These are phyloP conservation scores for Theileria parva DNA, from an alignment of 169 alveolate species.

Conservation along the genomic window DNA sequence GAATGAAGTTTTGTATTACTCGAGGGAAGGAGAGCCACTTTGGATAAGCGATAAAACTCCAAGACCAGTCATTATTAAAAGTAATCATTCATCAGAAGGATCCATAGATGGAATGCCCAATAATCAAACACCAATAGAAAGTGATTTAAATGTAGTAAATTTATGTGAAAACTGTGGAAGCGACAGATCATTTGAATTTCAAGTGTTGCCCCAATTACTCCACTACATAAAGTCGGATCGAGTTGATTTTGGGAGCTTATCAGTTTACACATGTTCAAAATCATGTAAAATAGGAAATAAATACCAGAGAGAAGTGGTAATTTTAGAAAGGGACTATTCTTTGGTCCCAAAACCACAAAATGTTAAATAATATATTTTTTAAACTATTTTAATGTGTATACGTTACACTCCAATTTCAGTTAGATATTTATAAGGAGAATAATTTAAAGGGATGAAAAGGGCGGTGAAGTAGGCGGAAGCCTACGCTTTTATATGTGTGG, in stretches of 20 bases:
- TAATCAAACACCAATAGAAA: neutral
- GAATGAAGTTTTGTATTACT: constrained; percentile 58
- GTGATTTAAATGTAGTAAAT: neutral
- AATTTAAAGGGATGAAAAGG: neutral
- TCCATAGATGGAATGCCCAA: neutral
- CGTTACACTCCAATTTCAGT: neutral
- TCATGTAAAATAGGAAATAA: constrained; percentile 50
- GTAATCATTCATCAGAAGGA: neutral
- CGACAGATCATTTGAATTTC: constrained; percentile 63
- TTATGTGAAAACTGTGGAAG: constrained; percentile 54
- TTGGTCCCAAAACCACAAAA: constrained; percentile 22
- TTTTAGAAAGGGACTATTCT: constrained; percentile 54
- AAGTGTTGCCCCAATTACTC: constrained; percentile 64
- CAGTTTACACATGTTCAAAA: constrained; percentile 64
- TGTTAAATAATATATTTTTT: constrained; percentile 1
- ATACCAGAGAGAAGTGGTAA: constrained; percentile 51
- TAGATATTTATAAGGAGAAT: neutral
- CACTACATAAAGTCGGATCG: constrained; percentile 26
- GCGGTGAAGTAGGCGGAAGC: neutral
- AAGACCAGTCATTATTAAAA: constrained; percentile 9
- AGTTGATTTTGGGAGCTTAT: constrained; percentile 55
- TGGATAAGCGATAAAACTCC: constrained; percentile 59
- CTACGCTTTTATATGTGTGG: constrained; percentile 1
- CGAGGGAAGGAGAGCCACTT: constrained; percentile 61
- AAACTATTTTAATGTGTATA: constrained; percentile 2